phyloP scores from a whole-genome alignment of 75 land plant genomes.

The Sequoia sempervirens region DNA sequence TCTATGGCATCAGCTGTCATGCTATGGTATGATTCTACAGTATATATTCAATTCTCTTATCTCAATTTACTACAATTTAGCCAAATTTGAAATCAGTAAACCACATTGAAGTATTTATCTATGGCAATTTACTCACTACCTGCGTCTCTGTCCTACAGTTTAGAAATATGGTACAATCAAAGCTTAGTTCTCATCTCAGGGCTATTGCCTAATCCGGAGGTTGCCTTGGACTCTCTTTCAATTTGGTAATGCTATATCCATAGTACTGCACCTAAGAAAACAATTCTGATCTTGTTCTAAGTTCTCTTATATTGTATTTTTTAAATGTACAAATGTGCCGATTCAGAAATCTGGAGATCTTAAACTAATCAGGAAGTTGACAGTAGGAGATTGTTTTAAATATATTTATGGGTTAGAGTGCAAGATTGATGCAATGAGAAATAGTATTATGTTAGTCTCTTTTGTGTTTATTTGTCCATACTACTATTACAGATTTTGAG shows the following conservation, averaged over 20 bases:
- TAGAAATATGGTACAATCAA: constrained; percentile 3
- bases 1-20: constrained; percentile 63
- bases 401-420: background rate
- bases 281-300: too few species aligned
- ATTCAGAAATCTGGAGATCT: background rate
- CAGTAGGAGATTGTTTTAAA: background rate
- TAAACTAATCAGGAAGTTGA: too few species aligned
- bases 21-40: constrained; percentile 36
- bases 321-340: too few species aligned
- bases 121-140: background rate
- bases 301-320: too few species aligned
- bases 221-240: background rate
- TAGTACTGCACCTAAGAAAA: too few species aligned
- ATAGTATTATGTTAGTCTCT: background rate
- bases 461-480: too few species aligned
- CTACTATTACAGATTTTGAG: background rate
- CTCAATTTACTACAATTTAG: too few species aligned
- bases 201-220: background rate
- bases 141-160: background rate
- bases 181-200: background rate
- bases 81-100: background rate
- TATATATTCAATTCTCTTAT: too few species aligned
- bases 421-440: background rate
- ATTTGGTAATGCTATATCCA: background rate
- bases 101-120: too few species aligned